Conservation (phyloP, 1,139 yeast species). For the Magnusiomyces sp. region DNA sequence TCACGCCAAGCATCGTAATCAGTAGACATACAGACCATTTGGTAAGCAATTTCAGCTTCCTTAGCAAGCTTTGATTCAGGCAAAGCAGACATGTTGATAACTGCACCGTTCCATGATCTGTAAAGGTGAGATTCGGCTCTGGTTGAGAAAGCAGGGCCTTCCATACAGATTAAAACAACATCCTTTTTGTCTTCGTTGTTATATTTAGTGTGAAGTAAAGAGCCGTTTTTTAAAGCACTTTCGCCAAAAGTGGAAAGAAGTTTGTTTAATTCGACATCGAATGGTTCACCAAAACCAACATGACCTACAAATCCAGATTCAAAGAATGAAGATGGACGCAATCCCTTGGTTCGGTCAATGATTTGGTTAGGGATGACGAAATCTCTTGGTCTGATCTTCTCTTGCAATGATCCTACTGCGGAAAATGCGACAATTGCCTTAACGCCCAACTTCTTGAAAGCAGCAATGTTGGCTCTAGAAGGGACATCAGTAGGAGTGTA, state of each 20-base stretch:
- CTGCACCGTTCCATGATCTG: slow-evolving; percentile 85
- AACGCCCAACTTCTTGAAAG: slow-evolving; percentile 79
- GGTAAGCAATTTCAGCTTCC: slow-evolving; percentile 94
- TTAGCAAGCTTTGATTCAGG: slow-evolving; percentile 96
- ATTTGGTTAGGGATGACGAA: slow-evolving; percentile 92
- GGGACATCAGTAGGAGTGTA: slow-evolving; percentile 83
- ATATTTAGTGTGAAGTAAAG: slow-evolving; percentile 46
- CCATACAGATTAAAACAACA: slow-evolving; percentile 89
- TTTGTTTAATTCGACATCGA: slow-evolving; percentile 63
- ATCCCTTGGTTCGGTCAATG: slow-evolving; percentile 94
- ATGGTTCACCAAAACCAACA: slow-evolving; percentile 96
- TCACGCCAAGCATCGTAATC: slow-evolving; percentile 99
- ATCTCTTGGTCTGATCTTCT: slow-evolving; percentile 84
- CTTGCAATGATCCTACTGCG: slow-evolving; percentile 93
- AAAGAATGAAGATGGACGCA: slow-evolving; percentile 82
- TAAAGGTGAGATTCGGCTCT: slow-evolving; percentile 93
- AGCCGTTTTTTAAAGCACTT: slow-evolving; percentile 39
- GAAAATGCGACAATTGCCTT: slow-evolving; percentile 84
- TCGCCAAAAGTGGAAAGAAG: slow-evolving; percentile 51
- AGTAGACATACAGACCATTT: slow-evolving; percentile 97
- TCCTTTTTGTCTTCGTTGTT: slow-evolving; percentile 47
- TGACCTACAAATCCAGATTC: slow-evolving; percentile 94
- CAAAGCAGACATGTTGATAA: slow-evolving; percentile 90
- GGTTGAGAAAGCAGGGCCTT: slow-evolving; percentile 96
- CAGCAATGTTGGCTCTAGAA: slow-evolving; percentile 88